Conservation (phyloP, 495 filamentous ascomycete genomes). For the Penicillium paradoxum region DNA sequence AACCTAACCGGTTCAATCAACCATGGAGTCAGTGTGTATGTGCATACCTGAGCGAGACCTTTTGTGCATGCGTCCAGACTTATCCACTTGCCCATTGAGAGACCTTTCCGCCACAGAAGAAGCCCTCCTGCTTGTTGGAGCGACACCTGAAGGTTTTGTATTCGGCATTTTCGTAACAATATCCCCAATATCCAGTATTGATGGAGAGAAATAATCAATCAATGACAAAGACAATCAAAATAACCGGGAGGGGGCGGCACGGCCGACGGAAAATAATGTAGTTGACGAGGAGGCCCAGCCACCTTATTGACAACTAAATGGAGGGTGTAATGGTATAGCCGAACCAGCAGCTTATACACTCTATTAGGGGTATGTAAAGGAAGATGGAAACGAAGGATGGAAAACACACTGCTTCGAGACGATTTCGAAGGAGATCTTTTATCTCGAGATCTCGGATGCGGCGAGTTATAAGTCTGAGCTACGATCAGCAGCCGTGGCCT, state of each 20-base stretch:
- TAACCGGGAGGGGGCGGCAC: constrained; percentile 6
- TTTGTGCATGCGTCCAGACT: neutral
- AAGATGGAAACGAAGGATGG: too few species aligned
- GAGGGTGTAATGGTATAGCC: constrained; percentile 31
- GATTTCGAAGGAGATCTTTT: too few species aligned
- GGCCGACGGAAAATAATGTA: too few species aligned
- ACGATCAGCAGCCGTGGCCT: too few species aligned
- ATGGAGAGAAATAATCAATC: neutral
- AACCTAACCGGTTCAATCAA: neutral
- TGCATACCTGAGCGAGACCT: neutral
- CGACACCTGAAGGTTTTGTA: neutral
- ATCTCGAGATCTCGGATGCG: too few species aligned
- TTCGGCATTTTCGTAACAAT: constrained; percentile 10
- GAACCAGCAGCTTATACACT: constrained; percentile 34
- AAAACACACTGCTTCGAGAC: too few species aligned
- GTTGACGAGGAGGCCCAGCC: too few species aligned
- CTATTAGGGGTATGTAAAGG: constrained; percentile 12
- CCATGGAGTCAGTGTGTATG: neutral
- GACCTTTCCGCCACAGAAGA: too few species aligned
- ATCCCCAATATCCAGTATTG: too few species aligned
- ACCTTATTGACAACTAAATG: too few species aligned
- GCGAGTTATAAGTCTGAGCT: too few species aligned
- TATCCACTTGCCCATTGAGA: neutral
- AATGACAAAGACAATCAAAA: neutral
- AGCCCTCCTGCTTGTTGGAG: neutral